Base-by-base conservation (phyloP, 1,139 yeast species). In the Geotrichum aggregatum region DNA sequence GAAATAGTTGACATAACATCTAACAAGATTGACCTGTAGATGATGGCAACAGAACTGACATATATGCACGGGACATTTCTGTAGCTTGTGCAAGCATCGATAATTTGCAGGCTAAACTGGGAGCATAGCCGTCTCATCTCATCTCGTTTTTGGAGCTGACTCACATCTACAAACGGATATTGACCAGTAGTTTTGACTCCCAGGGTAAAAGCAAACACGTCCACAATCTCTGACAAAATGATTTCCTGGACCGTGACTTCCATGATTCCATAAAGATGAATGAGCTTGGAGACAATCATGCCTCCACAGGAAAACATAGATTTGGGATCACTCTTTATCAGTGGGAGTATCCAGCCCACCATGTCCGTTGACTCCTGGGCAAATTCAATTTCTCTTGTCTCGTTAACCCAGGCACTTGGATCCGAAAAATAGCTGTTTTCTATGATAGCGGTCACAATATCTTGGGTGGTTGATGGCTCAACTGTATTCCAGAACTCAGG, bases 111-210 rank as follows among this genome's bases (percentile, higher is more conserved):
- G 10, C 45, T 28, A 13, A 47, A 21, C 1, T 21, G 21, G 24
- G 26, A 19, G 4, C 43, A 31, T 13, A 42, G 18, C 4, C 14
- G 45, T 16, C 50, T 22, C 16, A 39, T 21, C 22, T 47, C 26
- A 7, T n/a, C 22, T 2, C 31, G 28, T 4, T 30, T 2, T n/a
- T 18, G 13, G 8, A 47, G 14, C 2, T 33, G 11, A 4, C 24
- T 14, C 2, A 14, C 11, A n/a, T 30, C n/a, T 11, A 41, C 45
- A 47, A 47, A 47, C 19, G 50, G 50, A 2, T 30, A 19, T 11
- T 22, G n/a, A 14, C 21, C 14, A 22, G 18, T 28, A 21, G 31
- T 19, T 3, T 47, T 31, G 22, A 47, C 36, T 18, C 14, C 34
- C 21, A 47, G 21, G 19, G 40, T 18, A 16, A 26, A 22, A 41